Evolutionary conservation across 768 basidiomycete genomes (phyloP), one percentile per base, ranked within the genome.

Genomic region (Collybia mongolica): DNA sequence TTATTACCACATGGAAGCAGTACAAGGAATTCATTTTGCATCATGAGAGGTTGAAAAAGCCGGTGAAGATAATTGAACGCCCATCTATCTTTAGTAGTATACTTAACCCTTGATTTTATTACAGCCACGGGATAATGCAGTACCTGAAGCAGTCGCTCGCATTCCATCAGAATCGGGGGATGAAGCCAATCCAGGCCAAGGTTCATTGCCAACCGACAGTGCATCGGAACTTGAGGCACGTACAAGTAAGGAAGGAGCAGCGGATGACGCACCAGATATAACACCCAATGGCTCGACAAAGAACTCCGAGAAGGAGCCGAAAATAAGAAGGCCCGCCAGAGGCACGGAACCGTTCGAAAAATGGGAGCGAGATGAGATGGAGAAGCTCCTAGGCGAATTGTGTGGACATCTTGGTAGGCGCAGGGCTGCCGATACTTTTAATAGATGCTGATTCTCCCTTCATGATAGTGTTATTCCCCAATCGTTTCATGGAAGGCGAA

Each of bases 1-100:
- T 84, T 19, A 82, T 98, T 52, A 87, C 86, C 1, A 96, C 95
- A 0, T 99, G 96, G 96, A 94, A 94, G 61, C 89, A 93, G 61
- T 98, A 82, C 60, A 95, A 86, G 63, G 90, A 95, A 54, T 98
- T 90, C 59, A 71, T 87, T 40, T 66, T 75, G 5, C 77, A 88
- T 60, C 87, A 93, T 40, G 91, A 93, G 54, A 81, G 88, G 2
- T 60, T 90, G 54, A 81, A 77, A 58, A 88, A 82, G 67, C 79
- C 77, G 26, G 90, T 89, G 61, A 54, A 81, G 67, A 36, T 32
- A n/a, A 46, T n/a, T 39, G 18, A 24, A 41, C 22, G 47, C 35
- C 23, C 20, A 37, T 8, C 11, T 18, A n/a, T 42, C n/a, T n/a
- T 48, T 48, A 9, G 7, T 26, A 26, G 24, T 26, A 26, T 59